Evolutionary conservation across 768 basidiomycete genomes (phyloP).

Genomic region (Termitomyces heimii): DNA sequence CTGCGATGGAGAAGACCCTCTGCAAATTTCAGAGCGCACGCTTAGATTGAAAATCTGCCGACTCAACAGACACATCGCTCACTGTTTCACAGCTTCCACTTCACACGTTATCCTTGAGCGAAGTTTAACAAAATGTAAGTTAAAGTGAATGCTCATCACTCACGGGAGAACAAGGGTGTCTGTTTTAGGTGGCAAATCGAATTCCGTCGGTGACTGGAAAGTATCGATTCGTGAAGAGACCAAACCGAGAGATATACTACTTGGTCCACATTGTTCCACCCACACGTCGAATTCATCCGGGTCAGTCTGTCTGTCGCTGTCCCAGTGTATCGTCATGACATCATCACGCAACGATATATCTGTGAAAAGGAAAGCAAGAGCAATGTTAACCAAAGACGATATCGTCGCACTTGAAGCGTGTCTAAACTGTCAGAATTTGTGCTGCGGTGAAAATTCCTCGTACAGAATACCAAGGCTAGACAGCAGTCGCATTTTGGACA

Average conservation of each 20-base stretch:
- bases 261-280: neutral
- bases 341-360: neutral
- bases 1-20: neutral
- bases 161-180: neutral
- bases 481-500: neutral
- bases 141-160: neutral
- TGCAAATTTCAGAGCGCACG: neutral
- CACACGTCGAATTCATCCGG: no score
- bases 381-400: neutral
- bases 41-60: neutral
- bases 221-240: neutral
- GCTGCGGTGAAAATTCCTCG: neutral
- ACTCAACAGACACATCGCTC: neutral
- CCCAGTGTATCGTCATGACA: neutral
- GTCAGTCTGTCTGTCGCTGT: neutral
- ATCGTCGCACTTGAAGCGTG: neutral
- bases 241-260: neutral
- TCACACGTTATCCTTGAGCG: neutral
- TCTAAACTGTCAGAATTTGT: neutral
- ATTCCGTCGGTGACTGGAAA: neutral
- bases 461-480: neutral
- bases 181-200: neutral
- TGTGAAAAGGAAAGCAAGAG: neutral
- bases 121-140: neutral
- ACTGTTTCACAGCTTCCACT: neutral